Evolutionary conservation across 176 grass and related monocot genomes (phyloP), one percentile per base, ranked within the genome.

Genomic region (Urochloa ruziziensis): DNA sequence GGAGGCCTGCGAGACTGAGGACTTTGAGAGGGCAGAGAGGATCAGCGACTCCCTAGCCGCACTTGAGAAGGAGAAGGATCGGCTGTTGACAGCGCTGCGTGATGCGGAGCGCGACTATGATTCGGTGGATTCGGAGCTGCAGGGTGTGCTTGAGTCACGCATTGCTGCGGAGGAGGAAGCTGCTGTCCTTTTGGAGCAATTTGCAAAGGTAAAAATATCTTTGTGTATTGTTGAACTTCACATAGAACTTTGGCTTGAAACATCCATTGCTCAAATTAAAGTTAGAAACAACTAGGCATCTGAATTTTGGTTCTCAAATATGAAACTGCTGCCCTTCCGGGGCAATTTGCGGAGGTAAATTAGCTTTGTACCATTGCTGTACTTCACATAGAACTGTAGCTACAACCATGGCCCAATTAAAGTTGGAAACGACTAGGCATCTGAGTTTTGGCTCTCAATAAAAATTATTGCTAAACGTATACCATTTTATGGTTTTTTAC

Each of bases 1-100:
- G 89, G 87, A 89, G 88, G 93, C 91, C 23, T 99, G 96, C 4
- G 96, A 99, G 73, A 62, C 93, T 0, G 96, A 99, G 71, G 93
- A 94, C 65, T 96, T 99, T 25, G 96, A 99, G 77, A 95, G 37
- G 33, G 96, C 96, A 2, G 96, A 99, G 87, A 89, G 58, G 73
- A 91, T 99, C 80, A 96, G 93, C 0, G 80, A 96, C 36, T 85
- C 84, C 6, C 87, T 99, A 17, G 91, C 80, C 0, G 76, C 80
- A 0, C 39, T 90, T 23, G 96, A 99, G 83, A 88, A 86, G 82
- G 93, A 92, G 14, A 99, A 94, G 48, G 84, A 83, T 72, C 48
- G 36, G n/a, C 75, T 92, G 60, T 80, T 92, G 80, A 64, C 60
- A 6, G 85, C 61, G 15, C 83, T 94, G 73, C 92, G 76, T 47